A percentile compares a stretch with the other conserved stretches of the same genome.
Conservation (phyloP, 2,329 filamentous ascomycete genomes). For the Fusarium stilboides region DNA sequence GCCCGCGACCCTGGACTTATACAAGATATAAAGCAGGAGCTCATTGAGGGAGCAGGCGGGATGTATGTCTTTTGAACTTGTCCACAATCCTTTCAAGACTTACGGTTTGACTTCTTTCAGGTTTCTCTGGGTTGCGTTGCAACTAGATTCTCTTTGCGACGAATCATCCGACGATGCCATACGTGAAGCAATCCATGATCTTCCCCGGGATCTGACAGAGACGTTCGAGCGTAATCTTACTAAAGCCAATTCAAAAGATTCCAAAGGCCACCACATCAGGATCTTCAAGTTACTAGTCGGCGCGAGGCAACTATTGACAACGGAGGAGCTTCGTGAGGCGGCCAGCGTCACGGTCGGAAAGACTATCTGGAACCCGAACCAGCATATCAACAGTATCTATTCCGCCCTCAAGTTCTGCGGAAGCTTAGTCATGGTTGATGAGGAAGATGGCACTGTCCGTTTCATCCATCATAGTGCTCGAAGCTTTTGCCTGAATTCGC, state of each 20-base stretch:
- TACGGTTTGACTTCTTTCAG: rapidly evolving
- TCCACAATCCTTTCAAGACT: too few relatives aligned
- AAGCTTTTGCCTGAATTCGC: constrained; percentile 52
- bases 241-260: constrained; percentile 22
- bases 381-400: constrained; percentile 46
- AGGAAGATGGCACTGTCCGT: constrained; percentile 47
- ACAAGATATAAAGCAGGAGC: constrained; percentile 39
- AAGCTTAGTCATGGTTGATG: constrained; percentile 54
- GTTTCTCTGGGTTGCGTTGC: constrained; percentile 57
- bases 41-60: constrained; percentile 51
- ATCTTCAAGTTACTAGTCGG: constrained; percentile 53
- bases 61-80: constrained; percentile 43
- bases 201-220: constrained; percentile 52
- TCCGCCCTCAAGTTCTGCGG: constrained; percentile 52
- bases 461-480: constrained; percentile 55
- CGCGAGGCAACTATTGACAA: constrained; percentile 51
- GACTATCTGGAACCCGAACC: constrained; percentile 41
- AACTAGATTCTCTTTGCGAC: constrained; percentile 54
- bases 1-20: constrained; percentile 37
- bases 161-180: constrained; percentile 57
- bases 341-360: constrained; percentile 56
- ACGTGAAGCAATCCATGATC: constrained; percentile 49
- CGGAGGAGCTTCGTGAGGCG: constrained; percentile 57
- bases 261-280: constrained; percentile 39
- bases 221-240: constrained; percentile 53